Evolutionary conservation across 805 yeast species (phyloP), one percentile per base, ranked within the genome.

Genomic region (Candida maris): DNA sequence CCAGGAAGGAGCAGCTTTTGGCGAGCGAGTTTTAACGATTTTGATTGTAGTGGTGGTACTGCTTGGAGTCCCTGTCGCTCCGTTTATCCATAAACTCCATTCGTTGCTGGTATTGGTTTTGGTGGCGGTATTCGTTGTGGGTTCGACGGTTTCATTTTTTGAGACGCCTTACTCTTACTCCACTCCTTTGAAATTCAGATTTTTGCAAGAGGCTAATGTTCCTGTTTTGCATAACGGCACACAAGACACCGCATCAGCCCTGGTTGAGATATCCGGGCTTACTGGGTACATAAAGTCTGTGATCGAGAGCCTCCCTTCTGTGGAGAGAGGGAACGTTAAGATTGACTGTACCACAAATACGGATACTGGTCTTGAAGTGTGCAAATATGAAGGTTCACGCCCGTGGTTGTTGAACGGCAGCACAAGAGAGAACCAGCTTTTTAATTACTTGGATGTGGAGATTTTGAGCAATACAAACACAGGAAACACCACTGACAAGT

Each of bases 131-230:
- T 54, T 71, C 15, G 41, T 70, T 5, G 37, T 66, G 9, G 69
- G 75, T 9, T 51, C 69, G 4, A 42, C 64, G 2, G 40, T 62
- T 7, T 52, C 78, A 15, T 48, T 64, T n/a, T 44, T 65, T 15
- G 56, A 65, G 12, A 56, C 60, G 3, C 84, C 96, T n/a, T 85
- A 81, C 55, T 73, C 79, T 20, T 64, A 67, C 18, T 50, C 60
- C 4, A 65, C 73, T 22, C 96, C 96, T 4, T 56, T 86, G 57
- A 88, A 86, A 55, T 64, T 85, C 39, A 67, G 89, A 44, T 82
- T 83, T 50, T 61, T 78, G 23, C 89, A 88, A 58, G 61, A 65
- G 2, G 66, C 82, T 35, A 73, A 83, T 45, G 57, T 81, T 38
- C 44, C 50, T 24, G 41, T 44, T 13, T 39, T 59, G 2, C 32